These are phyloP conservation scores for Starmerella bombicola DNA, from an alignment of 805 yeast species.

Conservation along the genomic window DNA sequence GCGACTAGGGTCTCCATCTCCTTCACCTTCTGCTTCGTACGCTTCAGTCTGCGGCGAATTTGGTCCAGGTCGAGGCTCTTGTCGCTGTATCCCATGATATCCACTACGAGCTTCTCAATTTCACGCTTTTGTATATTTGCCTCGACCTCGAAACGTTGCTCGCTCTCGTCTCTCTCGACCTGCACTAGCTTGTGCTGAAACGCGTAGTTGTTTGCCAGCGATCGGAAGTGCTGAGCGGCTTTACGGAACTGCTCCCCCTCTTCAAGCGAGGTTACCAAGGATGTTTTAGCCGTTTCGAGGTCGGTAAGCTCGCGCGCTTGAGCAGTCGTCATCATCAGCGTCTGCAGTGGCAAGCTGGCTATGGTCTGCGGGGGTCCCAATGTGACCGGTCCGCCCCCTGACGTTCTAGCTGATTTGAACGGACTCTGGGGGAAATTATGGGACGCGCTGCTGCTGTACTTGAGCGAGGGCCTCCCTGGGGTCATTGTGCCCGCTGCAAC, in stretches of 20 bases:
- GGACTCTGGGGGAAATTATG: slow-evolving; percentile 5
- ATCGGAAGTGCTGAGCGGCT: slow-evolving; percentile 22
- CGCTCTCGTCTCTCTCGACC: slow-evolving; percentile 35
- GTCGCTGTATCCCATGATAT: slow-evolving; percentile 27
- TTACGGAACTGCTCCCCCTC: slow-evolving; percentile 19
- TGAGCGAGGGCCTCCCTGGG: slow-evolving; percentile 17
- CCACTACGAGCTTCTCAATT: slow-evolving; percentile 35
- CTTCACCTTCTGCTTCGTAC: slow-evolving; percentile 34
- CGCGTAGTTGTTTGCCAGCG: slow-evolving; percentile 20
- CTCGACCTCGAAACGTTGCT: slow-evolving; percentile 39
- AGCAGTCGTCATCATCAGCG: slow-evolving; percentile 18
- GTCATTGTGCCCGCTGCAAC: slow-evolving; percentile 18
- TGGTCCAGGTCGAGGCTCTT: slow-evolving; percentile 30
- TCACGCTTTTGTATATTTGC: slow-evolving; percentile 35
- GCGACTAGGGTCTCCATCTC: slow-evolving; percentile 36
- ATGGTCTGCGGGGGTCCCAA: slow-evolving; percentile 8
- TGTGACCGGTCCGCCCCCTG: slow-evolving; percentile 6
- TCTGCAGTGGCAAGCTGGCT: slow-evolving; percentile 22
- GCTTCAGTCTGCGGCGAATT: slow-evolving; percentile 30
- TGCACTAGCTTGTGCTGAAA: slow-evolving; percentile 34
- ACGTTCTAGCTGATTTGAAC: slow-evolving; percentile 5
- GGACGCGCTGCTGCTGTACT: not conserved
- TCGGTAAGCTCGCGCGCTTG: slow-evolving; percentile 14
- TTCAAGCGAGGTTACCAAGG: slow-evolving; percentile 19
- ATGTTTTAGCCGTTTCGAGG: slow-evolving; percentile 6